These are phyloP conservation scores for Arabidopsis arenosa DNA, from an alignment of 345 rosid genomes.

Conservation along the genomic window DNA sequence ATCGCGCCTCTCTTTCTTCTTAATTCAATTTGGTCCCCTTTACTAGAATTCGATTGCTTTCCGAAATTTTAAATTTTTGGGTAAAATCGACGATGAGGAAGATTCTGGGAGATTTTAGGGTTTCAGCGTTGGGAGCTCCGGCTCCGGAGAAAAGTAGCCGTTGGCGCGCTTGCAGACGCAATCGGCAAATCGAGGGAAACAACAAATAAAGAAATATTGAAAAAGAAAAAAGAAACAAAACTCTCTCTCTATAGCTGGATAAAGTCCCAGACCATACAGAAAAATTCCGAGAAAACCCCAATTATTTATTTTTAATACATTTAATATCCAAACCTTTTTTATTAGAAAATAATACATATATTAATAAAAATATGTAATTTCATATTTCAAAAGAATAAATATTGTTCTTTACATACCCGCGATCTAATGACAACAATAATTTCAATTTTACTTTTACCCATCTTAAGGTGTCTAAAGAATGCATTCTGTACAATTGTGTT, in stretches of 20 bases:
- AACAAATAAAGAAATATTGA: neutral
- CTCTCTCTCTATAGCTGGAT: conserved; percentile 12
- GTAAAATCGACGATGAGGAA: neutral
- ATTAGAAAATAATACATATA: too few species aligned
- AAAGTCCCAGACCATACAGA: neutral
- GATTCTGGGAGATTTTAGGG: conserved; percentile 2
- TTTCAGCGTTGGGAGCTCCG: conserved; percentile 25
- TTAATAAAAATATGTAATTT: too few species aligned
- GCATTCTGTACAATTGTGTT: too few species aligned
- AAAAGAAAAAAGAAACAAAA: conserved; percentile 9
- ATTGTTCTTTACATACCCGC: too few species aligned
- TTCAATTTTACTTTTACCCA: too few species aligned
- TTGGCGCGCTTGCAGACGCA: conserved; percentile 30
- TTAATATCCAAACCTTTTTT: too few species aligned
- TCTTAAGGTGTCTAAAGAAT: too few species aligned
- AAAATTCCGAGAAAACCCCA: too few species aligned
- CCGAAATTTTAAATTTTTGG: neutral
- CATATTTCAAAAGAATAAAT: too few species aligned
- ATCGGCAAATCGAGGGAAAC: conserved; percentile 41
- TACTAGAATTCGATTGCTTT: conserved; percentile 4
- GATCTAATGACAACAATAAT: too few species aligned
- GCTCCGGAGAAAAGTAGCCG: conserved; percentile 42
- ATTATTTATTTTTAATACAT: too few species aligned
- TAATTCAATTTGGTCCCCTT: neutral
- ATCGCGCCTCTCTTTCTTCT: neutral